A percentile compares a stretch with the other conserved stretches of the same genome.
Conservation (phyloP, 208 protist genomes). For the Wallacemonas collosoma region DNA sequence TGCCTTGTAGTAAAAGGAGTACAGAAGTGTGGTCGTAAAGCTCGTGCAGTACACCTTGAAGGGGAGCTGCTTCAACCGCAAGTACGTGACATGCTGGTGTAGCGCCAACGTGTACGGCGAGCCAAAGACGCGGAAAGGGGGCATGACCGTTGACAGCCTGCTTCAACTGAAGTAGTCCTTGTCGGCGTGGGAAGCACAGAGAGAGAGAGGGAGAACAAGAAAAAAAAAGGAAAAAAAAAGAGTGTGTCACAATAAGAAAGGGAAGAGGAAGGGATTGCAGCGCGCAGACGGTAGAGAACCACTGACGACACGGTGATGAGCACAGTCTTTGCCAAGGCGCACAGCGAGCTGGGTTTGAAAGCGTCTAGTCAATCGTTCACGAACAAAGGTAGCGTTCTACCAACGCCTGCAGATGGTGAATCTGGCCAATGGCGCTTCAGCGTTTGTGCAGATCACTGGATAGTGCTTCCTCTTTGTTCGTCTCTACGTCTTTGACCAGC, state of each 20-base stretch:
- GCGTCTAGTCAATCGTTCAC: too few relatives aligned
- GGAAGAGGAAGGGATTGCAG: background rate
- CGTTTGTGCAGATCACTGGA: too few relatives aligned
- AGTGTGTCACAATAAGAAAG: background rate
- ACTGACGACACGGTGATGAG: too few relatives aligned
- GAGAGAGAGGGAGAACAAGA: background rate
- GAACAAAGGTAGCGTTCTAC: too few relatives aligned
- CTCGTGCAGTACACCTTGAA: constrained; percentile 86
- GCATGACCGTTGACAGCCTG: constrained; percentile 1
- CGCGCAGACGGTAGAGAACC: background rate
- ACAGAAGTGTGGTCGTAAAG: constrained; percentile 72
- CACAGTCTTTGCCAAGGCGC: too few relatives aligned
- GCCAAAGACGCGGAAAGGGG: constrained; percentile 74
- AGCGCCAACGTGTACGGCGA: constrained; percentile 70
- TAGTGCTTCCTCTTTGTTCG: too few relatives aligned
- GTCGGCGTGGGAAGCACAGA: too few relatives aligned
- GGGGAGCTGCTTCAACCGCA: constrained; percentile 79
- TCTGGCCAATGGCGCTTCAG: too few relatives aligned
- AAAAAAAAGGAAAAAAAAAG: constrained; percentile 4
- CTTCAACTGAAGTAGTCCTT: too few relatives aligned
- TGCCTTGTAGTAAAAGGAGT: constrained; percentile 64
- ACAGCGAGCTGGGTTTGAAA: too few relatives aligned
- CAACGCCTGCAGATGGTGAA: too few relatives aligned
- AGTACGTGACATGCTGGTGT: constrained; percentile 83
- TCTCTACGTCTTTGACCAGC: too few relatives aligned